Evolutionary conservation across 257 asterid species (phyloP), one percentile per base, ranked within the genome.

Genomic region (Henckelia pumila): DNA sequence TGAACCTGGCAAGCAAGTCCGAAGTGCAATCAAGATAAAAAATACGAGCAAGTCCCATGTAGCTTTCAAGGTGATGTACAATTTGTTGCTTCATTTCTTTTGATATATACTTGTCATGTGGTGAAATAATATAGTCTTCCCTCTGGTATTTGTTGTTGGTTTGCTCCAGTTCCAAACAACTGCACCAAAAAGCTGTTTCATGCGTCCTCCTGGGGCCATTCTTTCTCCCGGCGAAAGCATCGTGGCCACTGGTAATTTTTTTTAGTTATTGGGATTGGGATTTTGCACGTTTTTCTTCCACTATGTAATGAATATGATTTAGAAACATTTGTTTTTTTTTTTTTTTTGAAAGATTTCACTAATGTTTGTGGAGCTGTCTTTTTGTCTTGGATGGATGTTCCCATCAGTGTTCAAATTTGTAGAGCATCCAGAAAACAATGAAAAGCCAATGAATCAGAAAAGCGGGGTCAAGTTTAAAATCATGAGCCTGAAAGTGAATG

Each of bases 171-270:
- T 93, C 77, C 99, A 91, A 93, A 93, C 97, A 62, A 90, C 96
- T 68, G 90, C 88, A 66, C 99, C 99, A 33, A 93, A 91, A 74
- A 91, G 97, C 69, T 93, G 97, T 84, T 93, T 88, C 81, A 88
- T 93, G 97, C 96, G 95, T 61, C 96, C 99, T 76, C 97, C 97
- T 49, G 96, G 96, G 8, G 92, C 92, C 73, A 82, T 93, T 75
- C 95, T 88, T 76, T 73, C 96, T 73, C 97, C 99, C 44, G 99
- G 99, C 71, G 92, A 93, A 85, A 88, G 85, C 76, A 73, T 90
- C 57, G 83, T 90, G 70, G 97, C 99, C 70, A 86, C 97, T 10
- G 97, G 97, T 93, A 83, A 81, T 63, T 64, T 71, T 67, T 77
- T n/a, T n/a, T n/a, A n/a, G 50, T 63, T 24, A 50, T 6, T 66